Conservation (phyloP, 805 yeast species). For the Candida manassasensis region DNA sequence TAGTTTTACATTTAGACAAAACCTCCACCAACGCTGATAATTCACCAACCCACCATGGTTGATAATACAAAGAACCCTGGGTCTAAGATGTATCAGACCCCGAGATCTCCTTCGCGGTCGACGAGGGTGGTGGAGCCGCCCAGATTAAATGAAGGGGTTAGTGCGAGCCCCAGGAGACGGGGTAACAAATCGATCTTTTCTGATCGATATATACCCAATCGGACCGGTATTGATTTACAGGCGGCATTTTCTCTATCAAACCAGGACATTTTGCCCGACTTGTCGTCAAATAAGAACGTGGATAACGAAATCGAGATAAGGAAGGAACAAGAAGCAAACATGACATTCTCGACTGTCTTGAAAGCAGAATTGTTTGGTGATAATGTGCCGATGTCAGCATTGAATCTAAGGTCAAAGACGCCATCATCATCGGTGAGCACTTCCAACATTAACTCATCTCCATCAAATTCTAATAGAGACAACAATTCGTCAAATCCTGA, state of each 20-base stretch:
- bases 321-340: conserved; percentile 76
- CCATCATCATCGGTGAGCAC: conserved; percentile 13
- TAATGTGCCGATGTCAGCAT: conserved; percentile 55
- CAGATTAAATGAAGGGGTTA: conserved; percentile 24
- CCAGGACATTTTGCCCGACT: conserved; percentile 38
- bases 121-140: conserved; percentile 38
- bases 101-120: conserved; percentile 39
- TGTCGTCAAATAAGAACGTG: conserved; percentile 20
- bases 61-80: neutral
- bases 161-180: conserved; percentile 42
- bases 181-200: conserved; percentile 52
- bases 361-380: conserved; percentile 92
- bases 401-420: conserved; percentile 27
- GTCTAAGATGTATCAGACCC: conserved; percentile 28
- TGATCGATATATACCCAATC: conserved; percentile 83
- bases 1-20: too few species aligned
- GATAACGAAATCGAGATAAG: conserved; percentile 64
- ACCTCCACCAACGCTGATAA: too few species aligned
- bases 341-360: conserved; percentile 79
- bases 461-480: neutral
- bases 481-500: conserved; percentile 4
- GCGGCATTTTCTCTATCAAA: conserved; percentile 68
- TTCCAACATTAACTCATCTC: conserved; percentile 3
- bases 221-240: conserved; percentile 82
- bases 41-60: too few species aligned